Base-by-base conservation (phyloP, 768 basidiomycete genomes). In the Psilocybe sp. region DNA sequence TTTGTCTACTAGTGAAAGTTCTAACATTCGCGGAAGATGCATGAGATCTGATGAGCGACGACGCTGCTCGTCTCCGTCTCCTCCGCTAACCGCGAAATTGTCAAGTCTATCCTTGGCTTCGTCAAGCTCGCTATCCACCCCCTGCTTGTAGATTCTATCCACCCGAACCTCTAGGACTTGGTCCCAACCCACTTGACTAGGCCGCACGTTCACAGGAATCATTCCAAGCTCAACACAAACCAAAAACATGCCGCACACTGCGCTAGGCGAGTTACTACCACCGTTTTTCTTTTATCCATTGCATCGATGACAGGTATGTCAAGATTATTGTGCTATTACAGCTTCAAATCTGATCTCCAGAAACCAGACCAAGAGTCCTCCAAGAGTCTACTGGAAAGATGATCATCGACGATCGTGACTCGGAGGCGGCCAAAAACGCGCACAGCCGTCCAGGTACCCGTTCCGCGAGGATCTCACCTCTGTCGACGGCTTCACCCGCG, bases 151-250 rank as follows among this genome's bases (percentile, higher is more conserved):
- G 79, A 86, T 3, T 67, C 91, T 51, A 72, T 97, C 40, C 79
- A 77, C n/a, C 89, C 88, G 0, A 84, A 95, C 57, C 75, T 99
- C 8, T 73, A 77, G 18, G 75, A 75, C 18, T 75, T 98, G 18
- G 90, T 98, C 0, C 90, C 92, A 0, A 87, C 86, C 0, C 77
- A 98, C 11, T 74, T 98, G 32, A 77, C 76, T 40, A 96, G 97
- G 93, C 91, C 92, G 5, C 93, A 97, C 63, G 95, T 98, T 62
- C 96, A 98, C 70, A 96, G 95, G 66, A 98, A 98, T 61, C 97
- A 98, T 64, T 98, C 98, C 83, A 98, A 98, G 68, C 75, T 80
- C 43, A 98, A 98, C 73, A 93, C 97, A 16, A 75, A 69, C 46
- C 71, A 66, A 48, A 71, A 66, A 53, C 63, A 63, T 48, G 56